Base-by-base conservation (phyloP, 2,329 filamentous ascomycete species). In the Fusarium succisae region DNA sequence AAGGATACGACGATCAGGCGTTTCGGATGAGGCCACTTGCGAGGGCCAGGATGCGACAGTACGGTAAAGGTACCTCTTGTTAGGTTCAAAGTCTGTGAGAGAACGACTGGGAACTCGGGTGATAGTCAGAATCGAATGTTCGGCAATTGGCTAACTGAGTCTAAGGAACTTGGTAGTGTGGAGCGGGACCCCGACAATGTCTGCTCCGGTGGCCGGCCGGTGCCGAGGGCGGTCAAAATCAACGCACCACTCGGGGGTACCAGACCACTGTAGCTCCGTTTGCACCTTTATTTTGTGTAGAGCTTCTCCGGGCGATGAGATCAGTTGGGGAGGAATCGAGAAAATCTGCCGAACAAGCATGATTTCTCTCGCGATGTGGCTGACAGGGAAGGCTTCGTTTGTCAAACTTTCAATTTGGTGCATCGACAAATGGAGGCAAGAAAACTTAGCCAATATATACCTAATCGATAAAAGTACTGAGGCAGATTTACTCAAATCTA, bases 91-190 rank as follows among this genome's bases (percentile, higher is more conserved):
- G 67, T 66, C 68, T 74, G 73, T 54, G 38, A 77, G 70, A 63
- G 63, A 60, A 77, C 75, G 74, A 73, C 67, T 76, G 45, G 63
- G 62, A 41, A 74, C 77, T 72, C 74, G 70, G 69, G 51, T 71
- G 77, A 77, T 77, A 67, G 76, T 77, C 70, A 74, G 70, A 78
- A 78, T 78, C 77, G 77, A 77, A 78, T 79, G 77, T 79, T 79
- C 51, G 58, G 60, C 77, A 74, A 77, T 79, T 78, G 77, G 54
- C 59, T 69, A 26, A 70, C 68, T 66, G 30, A 56, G 54, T 39
- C 56, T 63, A 54, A 50, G 44, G 50, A 45, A 48, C 50, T 48
- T 59, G 44, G 50, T 50, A 66, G 32, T 55, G 57, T 54, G 59
- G 66, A 59, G 65, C 50, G 44, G 59, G 62, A 54, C 59, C 50